These are phyloP conservation scores for Venustampulla echinocandica DNA, from an alignment of 495 filamentous ascomycete species.

Conservation along the genomic window DNA sequence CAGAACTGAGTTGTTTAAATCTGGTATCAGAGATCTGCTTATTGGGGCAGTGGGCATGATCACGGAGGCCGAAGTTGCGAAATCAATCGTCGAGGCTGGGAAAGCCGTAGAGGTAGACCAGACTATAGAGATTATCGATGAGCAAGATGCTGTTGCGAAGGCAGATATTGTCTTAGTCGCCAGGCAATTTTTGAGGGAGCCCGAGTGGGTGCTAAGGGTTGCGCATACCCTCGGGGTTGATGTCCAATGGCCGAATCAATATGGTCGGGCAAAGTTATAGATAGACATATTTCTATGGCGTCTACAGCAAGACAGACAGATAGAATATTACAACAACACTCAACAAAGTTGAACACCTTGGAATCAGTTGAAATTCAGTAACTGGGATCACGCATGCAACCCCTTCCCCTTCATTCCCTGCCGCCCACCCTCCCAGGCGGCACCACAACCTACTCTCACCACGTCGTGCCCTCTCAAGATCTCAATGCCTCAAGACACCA, in stretches of 20 bases:
- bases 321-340: not conserved
- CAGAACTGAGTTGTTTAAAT: constrained; percentile 44
- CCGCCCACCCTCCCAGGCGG: not conserved
- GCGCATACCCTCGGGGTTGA: constrained; percentile 52
- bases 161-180: constrained; percentile 58
- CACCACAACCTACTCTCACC: not conserved
- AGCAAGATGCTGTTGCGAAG: constrained; percentile 36
- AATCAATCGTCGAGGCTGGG: constrained; percentile 43
- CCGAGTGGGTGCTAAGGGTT: constrained; percentile 54
- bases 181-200: constrained; percentile 57
- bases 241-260: constrained; percentile 49
- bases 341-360: not conserved
- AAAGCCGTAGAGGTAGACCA: constrained; percentile 14
- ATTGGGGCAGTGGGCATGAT: constrained; percentile 72
- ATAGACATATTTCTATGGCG: not conserved
- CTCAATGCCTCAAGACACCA: not conserved
- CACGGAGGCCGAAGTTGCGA: constrained; percentile 52
- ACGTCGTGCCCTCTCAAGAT: not conserved
- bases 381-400: not conserved
- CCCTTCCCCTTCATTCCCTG: not conserved
- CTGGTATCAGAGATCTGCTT: constrained; percentile 43
- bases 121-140: constrained; percentile 32
- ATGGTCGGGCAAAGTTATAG: constrained; percentile 19
- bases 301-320: not conserved
- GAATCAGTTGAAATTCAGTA: not conserved